Conservation (phyloP, 108 stramenopile genomes). For the Fragilariopsis cylindrus region DNA sequence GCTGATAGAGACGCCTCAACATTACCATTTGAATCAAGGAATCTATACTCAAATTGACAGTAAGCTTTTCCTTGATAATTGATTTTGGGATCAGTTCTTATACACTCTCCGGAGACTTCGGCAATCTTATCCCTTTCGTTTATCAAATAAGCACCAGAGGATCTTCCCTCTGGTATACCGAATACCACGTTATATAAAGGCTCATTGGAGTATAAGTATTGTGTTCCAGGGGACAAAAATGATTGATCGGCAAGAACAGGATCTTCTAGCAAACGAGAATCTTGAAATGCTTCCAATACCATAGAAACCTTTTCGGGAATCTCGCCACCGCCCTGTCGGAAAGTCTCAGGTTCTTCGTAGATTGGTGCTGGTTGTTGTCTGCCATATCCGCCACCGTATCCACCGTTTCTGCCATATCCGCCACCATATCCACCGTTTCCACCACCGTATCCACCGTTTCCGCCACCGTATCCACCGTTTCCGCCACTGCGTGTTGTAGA, state of each 20-base stretch:
- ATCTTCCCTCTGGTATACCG: constrained; percentile 2
- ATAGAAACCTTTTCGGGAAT: constrained; percentile 20
- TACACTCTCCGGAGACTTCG: constrained; percentile 29
- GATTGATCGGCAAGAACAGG: constrained; percentile 9
- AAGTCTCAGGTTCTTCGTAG: neutral
- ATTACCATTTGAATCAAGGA: neutral
- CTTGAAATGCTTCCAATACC: constrained; percentile 35
- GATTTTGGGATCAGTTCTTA: constrained; percentile 27
- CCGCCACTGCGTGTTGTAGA: neutral
- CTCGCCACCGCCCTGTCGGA: neutral
- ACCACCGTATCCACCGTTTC: constrained; percentile 7
- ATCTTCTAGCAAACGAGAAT: constrained; percentile 1
- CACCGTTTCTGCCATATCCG: neutral
- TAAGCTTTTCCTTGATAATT: constrained; percentile 27
- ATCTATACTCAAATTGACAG: constrained; percentile 28
- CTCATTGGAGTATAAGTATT: constrained; percentile 26
- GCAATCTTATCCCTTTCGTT: constrained; percentile 25
- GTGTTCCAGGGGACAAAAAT: constrained; percentile 25
- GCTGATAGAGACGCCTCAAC: constrained; percentile 21
- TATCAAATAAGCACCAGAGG: constrained; percentile 1
- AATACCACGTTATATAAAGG: constrained; percentile 16
- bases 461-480: constrained; percentile 6
- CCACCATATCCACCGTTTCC: neutral
- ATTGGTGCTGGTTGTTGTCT: neutral
- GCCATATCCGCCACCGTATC: neutral